Conservation (phyloP, 306 rosid genomes). For the Ochetophila trinervis region DNA sequence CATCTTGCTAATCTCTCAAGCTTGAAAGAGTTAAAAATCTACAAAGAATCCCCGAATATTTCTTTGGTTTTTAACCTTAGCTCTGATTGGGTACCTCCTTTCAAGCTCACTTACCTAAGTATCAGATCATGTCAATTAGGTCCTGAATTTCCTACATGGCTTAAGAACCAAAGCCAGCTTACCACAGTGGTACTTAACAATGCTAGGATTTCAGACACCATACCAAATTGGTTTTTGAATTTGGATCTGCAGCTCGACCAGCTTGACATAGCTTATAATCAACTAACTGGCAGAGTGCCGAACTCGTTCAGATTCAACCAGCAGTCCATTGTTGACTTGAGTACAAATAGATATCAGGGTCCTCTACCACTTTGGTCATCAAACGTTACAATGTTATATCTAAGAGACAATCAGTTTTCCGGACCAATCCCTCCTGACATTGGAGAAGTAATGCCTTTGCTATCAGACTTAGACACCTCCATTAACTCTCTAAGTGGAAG, state of each 20-base stretch:
- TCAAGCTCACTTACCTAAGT: not conserved
- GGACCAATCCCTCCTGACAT: conserved; percentile 29
- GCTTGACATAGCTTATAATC: conserved; percentile 8
- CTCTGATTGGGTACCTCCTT: not conserved
- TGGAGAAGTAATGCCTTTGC: conserved; percentile 11
- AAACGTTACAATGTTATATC: conserved; percentile 4
- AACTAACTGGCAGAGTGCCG: conserved; percentile 18
- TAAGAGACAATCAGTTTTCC: conserved; percentile 11
- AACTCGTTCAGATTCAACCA: not conserved
- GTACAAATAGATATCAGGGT: conserved; percentile 1
- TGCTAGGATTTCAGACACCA: conserved; percentile 1
- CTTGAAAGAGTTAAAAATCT: not conserved
- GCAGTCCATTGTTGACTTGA: not conserved
- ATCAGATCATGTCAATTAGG: not conserved
- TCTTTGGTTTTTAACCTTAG: not conserved
- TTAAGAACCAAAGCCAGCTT: conserved; percentile 3
- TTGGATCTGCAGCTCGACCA: conserved; percentile 16
- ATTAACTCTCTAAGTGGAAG: conserved; percentile 1
- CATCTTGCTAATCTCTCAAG: conserved; percentile 5
- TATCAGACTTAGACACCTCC: conserved; percentile 1
- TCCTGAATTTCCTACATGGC: conserved; percentile 12
- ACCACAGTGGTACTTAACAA: not conserved
- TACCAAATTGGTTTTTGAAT: conserved; percentile 28
- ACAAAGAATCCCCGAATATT: not conserved
- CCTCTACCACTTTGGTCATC: conserved; percentile 27